phyloP scores from a whole-genome alignment of 192 early-diverging fungal species.

The Coemansia sp. region DNA sequence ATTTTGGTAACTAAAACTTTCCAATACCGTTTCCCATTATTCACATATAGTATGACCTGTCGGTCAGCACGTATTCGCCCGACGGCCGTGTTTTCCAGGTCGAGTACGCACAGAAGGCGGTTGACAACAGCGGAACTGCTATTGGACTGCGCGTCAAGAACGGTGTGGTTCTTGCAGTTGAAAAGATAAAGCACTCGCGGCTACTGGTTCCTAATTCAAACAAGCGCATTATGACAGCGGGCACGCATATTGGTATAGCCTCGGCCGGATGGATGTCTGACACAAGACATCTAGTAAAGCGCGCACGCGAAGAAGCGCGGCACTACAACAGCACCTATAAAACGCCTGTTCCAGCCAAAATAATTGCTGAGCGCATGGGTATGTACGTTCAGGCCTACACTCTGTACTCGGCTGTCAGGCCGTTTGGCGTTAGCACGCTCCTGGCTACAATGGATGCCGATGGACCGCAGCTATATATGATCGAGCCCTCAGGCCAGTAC shows the following conservation, averaged over 20 bases:
- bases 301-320: constrained; percentile 88
- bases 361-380: constrained; percentile 90
- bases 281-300: constrained; percentile 81
- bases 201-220: constrained; percentile 91
- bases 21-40: constrained; percentile 6
- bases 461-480: constrained; percentile 87
- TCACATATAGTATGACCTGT: constrained; percentile 84
- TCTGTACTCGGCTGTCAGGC: constrained; percentile 91
- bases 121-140: constrained; percentile 97
- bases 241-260: constrained; percentile 90
- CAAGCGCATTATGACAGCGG: constrained; percentile 87
- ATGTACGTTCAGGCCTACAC: constrained; percentile 97
- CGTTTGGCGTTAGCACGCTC: constrained; percentile 87
- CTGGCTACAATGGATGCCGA: constrained; percentile 75
- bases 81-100: constrained; percentile 99
- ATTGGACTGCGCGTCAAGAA: constrained; percentile 93
- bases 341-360: constrained; percentile 78
- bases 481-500: constrained; percentile 96
- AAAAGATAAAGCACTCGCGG: constrained; percentile 94
- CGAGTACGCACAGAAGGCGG: constrained; percentile 97
- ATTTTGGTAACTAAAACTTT: neutral
- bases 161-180: constrained; percentile 95
- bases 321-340: constrained; percentile 85
- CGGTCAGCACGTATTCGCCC: constrained; percentile 97
- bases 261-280: constrained; percentile 93